Evolutionary conservation across 179 eudicot genomes (phyloP), one percentile per base, ranked within the genome.

Genomic region (Pouteria campechiana): DNA sequence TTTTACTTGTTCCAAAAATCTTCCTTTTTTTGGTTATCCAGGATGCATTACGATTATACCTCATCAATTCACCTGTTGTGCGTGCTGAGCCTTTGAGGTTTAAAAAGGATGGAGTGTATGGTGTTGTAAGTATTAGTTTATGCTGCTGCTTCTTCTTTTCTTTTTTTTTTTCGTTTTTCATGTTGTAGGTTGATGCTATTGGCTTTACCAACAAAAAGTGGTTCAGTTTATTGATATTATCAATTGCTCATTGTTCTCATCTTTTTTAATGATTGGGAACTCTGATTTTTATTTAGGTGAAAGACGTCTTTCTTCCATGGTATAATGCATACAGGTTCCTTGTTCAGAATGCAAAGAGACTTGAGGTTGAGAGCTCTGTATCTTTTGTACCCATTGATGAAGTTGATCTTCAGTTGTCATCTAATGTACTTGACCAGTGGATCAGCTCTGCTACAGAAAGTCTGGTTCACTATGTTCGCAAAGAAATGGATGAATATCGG

Each of bases 381-480:
- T 53, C 68, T 33, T 90, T 87, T 54, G 19, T 64, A 38, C 98
- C 94, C 7, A 29, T 63, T 34, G 94, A 87, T 48, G 80, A 60
- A 48, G 33, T 47, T 25, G 52, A 65, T 57, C 52, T 90, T 38
- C 74, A 73, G 48, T 63, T 49, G 18, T 90, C 98, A n/a, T 77
- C 92, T 44, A 90, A 87, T 75, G 98, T 90, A 39, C 94, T 90
- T 58, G 98, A 90, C 65, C 92, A 90, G 64, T 90, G 98, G 98
- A 90, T 90, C 68, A 81, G 82, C 60, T 90, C 98, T 22, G 98
- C 98, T 21, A 82, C 92, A 6, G 82, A 75, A 52, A 85, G 87
- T 58, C 59, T 90, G 57, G 98, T 90, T 44, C 92, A 76, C 55
- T 90, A 82, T 71, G 98, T 90, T 34, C 74, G 85, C 38, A 80